Evolutionary conservation across 148 eudicot species (phyloP).

Genomic region (Rhododendron ferrugineum): DNA sequence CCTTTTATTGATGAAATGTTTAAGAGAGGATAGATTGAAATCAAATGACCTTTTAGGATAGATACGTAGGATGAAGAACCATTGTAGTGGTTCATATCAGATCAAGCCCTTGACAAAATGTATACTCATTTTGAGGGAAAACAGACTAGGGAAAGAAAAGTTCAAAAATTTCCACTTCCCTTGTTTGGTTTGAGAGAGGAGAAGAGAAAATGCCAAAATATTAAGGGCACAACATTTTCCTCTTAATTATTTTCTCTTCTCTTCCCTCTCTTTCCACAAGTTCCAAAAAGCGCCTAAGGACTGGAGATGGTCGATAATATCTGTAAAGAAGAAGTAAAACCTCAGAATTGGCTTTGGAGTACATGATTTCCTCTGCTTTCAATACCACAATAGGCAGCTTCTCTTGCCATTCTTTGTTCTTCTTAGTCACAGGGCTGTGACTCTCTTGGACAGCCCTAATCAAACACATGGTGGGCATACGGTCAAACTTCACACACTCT

Average conservation of each 20-base stretch:
- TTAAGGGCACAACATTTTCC: background rate
- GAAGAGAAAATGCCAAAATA: background rate
- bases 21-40: background rate
- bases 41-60: background rate
- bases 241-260: background rate
- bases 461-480: conserved; percentile 46
- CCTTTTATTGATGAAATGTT: background rate
- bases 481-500: background rate
- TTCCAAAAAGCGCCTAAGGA: background rate
- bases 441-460: conserved; percentile 65
- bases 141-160: background rate
- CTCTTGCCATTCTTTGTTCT: conserved; percentile 96
- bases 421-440: conserved; percentile 53
- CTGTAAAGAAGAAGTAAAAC: conserved; percentile 24
- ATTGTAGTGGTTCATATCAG: background rate
- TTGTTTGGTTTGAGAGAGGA: background rate
- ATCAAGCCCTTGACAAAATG: background rate
- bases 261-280: background rate
- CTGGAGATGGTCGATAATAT: background rate
- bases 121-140: background rate
- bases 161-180: background rate
- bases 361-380: conserved; percentile 92
- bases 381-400: conserved; percentile 83
- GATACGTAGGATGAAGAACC: background rate
- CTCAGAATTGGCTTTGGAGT: conserved; percentile 98